Evolutionary conservation across 1,284 basidiomycete species (phyloP).

Genomic region (Ceratorhiza oryzae-sativae): DNA sequence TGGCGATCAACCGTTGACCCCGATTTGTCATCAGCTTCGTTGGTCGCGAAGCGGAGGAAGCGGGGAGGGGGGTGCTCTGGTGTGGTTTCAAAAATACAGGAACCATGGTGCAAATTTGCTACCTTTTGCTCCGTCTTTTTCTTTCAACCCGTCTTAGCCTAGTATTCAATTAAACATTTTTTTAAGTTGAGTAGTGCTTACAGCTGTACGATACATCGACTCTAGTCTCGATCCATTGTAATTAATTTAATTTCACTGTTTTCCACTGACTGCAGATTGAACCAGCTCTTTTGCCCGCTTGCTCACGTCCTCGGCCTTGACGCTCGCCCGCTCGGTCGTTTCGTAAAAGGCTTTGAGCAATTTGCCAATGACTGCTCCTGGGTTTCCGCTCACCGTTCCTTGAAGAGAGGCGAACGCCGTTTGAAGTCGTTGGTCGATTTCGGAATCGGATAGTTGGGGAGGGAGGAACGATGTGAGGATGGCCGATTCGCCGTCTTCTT

Average conservation of each 20-base stretch:
- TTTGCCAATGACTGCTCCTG: slow-evolving; percentile 20
- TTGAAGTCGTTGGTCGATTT: slow-evolving; percentile 38
- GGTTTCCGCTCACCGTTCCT: not conserved
- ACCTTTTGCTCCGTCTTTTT: too few relatives aligned
- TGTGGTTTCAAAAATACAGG: too few relatives aligned
- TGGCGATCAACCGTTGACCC: too few relatives aligned
- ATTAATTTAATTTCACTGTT: not conserved
- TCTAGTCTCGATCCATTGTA: not conserved
- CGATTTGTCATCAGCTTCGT: too few relatives aligned
- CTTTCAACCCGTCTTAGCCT: too few relatives aligned
- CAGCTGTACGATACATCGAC: not conserved
- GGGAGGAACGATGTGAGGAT: slow-evolving; percentile 41
- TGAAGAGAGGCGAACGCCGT: slow-evolving; percentile 15
- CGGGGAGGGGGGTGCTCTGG: too few relatives aligned
- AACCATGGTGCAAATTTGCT: too few relatives aligned
- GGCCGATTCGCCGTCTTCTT: slow-evolving; percentile 39
- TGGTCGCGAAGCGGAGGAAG: too few relatives aligned
- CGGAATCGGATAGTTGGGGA: slow-evolving; percentile 34
- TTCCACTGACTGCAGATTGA: slow-evolving; percentile 5
- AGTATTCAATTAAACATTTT: too few relatives aligned
- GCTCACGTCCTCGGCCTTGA: slow-evolving; percentile 38
- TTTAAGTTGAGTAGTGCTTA: slow-evolving; percentile 3
- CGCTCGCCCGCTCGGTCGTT: slow-evolving; percentile 28
- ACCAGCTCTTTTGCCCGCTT: slow-evolving; percentile 37
- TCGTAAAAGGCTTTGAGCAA: slow-evolving; percentile 41